phyloP scores from a whole-genome alignment of 202 grass and related monocot species.

The Panicum hallii region DNA sequence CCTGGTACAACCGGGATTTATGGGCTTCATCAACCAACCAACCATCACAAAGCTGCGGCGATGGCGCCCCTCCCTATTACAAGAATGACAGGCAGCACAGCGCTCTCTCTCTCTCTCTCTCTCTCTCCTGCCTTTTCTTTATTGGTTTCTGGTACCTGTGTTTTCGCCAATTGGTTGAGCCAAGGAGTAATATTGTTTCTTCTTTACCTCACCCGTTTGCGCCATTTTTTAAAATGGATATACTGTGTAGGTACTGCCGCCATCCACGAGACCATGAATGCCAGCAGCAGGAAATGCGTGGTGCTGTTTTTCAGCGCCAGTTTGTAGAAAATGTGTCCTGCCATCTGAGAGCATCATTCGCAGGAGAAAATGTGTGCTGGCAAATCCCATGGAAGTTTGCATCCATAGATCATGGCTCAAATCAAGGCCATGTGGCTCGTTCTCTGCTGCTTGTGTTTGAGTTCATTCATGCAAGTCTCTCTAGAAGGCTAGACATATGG shows the following conservation, averaged over 20 bases:
- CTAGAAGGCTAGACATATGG: background rate
- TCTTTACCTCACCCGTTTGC: background rate
- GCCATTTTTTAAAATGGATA: conserved; percentile 26
- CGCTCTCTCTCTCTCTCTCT: background rate
- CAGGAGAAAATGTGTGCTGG: conserved; percentile 11
- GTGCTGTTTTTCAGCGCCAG: conserved; percentile 39
- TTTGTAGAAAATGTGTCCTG: conserved; percentile 30
- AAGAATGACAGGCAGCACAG: conserved; percentile 40
- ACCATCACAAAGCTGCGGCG: conserved; percentile 51
- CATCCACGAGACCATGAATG: conserved; percentile 30
- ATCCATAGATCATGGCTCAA: background rate
- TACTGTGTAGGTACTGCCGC: conserved; percentile 38
- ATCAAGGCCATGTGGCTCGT: background rate
- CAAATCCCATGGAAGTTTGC: background rate
- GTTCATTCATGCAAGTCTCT: background rate
- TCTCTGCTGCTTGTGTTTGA: background rate
- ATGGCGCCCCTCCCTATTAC: conserved; percentile 51
- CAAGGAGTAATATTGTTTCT: conserved; percentile 3
- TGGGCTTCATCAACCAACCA: conserved; percentile 71
- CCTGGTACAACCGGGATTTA: conserved; percentile 59
- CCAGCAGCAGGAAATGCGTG: conserved; percentile 30
- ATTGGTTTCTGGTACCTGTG: conserved; percentile 21
- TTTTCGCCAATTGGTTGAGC: conserved; percentile 43
- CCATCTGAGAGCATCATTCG: conserved; percentile 31
- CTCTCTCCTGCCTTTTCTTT: background rate